Percentiles rank a stretch among this genome's conserved stretches.
phyloP scores from a whole-genome alignment of 2,329 filamentous ascomycete genomes.

The Pseudogymnoascus destructans region DNA sequence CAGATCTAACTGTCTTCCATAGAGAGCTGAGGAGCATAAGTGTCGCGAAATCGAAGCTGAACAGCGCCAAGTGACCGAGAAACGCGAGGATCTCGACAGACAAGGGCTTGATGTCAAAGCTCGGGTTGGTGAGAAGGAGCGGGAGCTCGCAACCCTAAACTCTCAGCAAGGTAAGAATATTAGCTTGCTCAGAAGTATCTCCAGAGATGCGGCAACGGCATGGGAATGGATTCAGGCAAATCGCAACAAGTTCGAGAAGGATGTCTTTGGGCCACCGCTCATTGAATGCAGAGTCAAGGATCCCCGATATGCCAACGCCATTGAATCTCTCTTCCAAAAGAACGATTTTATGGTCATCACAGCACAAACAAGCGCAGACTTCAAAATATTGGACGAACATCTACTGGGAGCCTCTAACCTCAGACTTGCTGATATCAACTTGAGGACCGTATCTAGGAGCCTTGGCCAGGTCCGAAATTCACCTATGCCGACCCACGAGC shows the following conservation, averaged over 20 bases:
- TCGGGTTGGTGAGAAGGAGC: slow-evolving; percentile 30
- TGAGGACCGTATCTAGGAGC: slow-evolving; percentile 38
- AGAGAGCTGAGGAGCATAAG: slow-evolving; percentile 49
- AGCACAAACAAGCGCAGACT: slow-evolving; percentile 61
- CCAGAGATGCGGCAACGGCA: slow-evolving; percentile 51
- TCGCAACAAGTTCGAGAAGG: slow-evolving; percentile 42
- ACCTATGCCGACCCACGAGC: slow-evolving; percentile 37
- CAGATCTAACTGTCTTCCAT: slow-evolving; percentile 7
- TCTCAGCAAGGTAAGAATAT: slow-evolving; percentile 65
- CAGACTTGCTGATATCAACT: slow-evolving; percentile 55
- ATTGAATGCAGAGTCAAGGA: slow-evolving; percentile 52
- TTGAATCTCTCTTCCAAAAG: slow-evolving; percentile 43
- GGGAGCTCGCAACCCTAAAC: slow-evolving; percentile 46
- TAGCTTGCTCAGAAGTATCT: slow-evolving; percentile 46
- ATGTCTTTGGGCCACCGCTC: slow-evolving; percentile 53
- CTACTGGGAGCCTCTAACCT: slow-evolving; percentile 42
- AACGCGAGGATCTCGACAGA: slow-evolving; percentile 29
- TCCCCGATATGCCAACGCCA: slow-evolving; percentile 39
- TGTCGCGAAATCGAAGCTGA: slow-evolving; percentile 37
- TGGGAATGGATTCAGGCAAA: slow-evolving; percentile 78
- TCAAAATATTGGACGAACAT: slow-evolving; percentile 49
- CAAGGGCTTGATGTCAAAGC: slow-evolving; percentile 31
- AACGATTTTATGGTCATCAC: slow-evolving; percentile 53
- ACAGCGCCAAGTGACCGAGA: slow-evolving; percentile 19
- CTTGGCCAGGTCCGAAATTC: not conserved